phyloP scores from a whole-genome alignment of 2,329 filamentous ascomycete genomes.

The Calonectria ilicicola region DNA sequence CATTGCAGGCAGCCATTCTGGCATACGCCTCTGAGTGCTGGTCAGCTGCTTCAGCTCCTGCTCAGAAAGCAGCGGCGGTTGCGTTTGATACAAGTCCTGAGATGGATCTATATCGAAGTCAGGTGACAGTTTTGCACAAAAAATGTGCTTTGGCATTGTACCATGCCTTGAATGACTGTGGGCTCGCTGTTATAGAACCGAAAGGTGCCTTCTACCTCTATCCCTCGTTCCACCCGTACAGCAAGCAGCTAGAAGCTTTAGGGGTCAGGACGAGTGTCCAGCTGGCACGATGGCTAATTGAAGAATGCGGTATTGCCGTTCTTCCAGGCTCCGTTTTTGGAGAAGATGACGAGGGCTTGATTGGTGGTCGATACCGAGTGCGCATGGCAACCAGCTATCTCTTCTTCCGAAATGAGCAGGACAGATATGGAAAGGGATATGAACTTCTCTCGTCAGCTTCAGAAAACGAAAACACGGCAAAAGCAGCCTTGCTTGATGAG shows the following conservation, averaged over 20 bases:
- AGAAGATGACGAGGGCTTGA: not conserved
- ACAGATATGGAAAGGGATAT: not conserved
- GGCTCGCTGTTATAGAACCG: not conserved
- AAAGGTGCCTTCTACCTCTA: slow-evolving; percentile 15
- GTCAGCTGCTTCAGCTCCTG: slow-evolving; percentile 10
- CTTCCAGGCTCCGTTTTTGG: slow-evolving; percentile 10
- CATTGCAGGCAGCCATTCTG: not conserved
- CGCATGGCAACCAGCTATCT: slow-evolving; percentile 15
- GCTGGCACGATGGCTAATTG: slow-evolving; percentile 4
- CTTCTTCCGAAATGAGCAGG: not conserved
- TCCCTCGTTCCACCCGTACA: slow-evolving; percentile 9
- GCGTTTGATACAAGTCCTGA: not conserved
- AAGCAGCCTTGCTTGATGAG: not conserved
- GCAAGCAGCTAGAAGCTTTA: not conserved
- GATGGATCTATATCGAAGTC: slow-evolving; percentile 7
- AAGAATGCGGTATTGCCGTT: slow-evolving; percentile 3
- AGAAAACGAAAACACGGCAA: not conserved
- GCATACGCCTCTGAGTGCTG: slow-evolving; percentile 17
- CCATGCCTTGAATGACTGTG: not conserved
- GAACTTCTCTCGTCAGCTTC: not conserved
- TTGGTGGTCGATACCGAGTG: slow-evolving; percentile 4
- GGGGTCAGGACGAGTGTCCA: not conserved
- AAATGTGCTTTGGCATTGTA: slow-evolving; percentile 5
- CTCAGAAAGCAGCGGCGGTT: slow-evolving; percentile 3
- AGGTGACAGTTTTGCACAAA: not conserved